A percentile compares a stretch with the other conserved stretches of the same genome.
Conservation (phyloP, 192 early-diverging fungal genomes). For the Tieghemiomyces parasiticus region DNA sequence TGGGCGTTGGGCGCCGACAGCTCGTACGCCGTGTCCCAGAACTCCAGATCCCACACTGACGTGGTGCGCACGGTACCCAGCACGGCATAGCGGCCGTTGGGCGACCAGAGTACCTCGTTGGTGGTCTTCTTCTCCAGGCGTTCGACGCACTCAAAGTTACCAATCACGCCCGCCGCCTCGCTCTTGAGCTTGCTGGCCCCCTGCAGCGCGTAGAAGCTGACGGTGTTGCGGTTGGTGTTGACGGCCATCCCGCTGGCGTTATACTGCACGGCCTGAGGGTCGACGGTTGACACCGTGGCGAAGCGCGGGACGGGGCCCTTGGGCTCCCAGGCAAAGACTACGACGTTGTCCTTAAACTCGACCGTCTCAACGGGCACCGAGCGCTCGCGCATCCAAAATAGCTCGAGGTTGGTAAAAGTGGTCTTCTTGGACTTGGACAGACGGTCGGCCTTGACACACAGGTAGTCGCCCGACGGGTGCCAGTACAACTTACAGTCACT, state of each 20-base stretch:
- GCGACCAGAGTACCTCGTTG: constrained; percentile 86
- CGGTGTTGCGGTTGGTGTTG: constrained; percentile 33
- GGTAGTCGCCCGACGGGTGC: constrained; percentile 79
- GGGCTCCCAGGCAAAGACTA: constrained; percentile 95
- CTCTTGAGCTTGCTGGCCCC: constrained; percentile 42
- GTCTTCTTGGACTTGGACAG: constrained; percentile 83
- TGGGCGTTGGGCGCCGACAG: constrained; percentile 24
- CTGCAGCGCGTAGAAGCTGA: constrained; percentile 78
- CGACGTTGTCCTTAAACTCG: constrained; percentile 73
- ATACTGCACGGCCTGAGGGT: constrained; percentile 38
- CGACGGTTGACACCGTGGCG: constrained; percentile 67
- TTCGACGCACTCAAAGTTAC: constrained; percentile 71
- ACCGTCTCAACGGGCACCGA: constrained; percentile 94
- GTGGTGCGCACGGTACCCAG: constrained; percentile 68
- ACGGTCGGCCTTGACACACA: constrained; percentile 87
- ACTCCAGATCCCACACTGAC: constrained; percentile 71
- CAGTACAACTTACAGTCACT: constrained; percentile 77
- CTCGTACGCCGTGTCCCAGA: constrained; percentile 75
- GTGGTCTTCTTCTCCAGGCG: constrained; percentile 64
- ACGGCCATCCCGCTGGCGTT: constrained; percentile 31
- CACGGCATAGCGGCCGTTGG: constrained; percentile 84
- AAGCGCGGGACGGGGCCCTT: constrained; percentile 60
- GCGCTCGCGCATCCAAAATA: constrained; percentile 83
- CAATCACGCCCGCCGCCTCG: constrained; percentile 16
- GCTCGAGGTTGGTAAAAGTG: constrained; percentile 79